Evolutionary conservation across 768 basidiomycete species (phyloP), one percentile per base, ranked within the genome.

Genomic region (Xerocomus spinulosus): DNA sequence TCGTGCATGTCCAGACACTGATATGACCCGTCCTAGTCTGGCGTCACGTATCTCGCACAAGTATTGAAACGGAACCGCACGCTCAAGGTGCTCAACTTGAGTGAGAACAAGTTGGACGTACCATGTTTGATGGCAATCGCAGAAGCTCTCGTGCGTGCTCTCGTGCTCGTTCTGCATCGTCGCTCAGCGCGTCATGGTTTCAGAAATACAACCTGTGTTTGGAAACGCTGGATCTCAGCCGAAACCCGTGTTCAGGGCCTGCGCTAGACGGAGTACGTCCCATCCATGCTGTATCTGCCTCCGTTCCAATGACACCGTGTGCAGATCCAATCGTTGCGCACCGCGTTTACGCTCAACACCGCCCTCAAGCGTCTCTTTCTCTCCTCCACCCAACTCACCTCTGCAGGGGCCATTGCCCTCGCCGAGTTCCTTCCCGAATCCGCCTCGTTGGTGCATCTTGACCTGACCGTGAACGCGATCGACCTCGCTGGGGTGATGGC

Each of bases 401-500:
- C 89, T 1, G 73, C 83, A 0, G 93, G 92, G 2, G 94, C 95
- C 1, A 98, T 98, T 53, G 87, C 92, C 0, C 78, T 98, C 2
- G 96, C 95, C 3, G 95, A 98, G 65, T 98, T 96, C 72, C 79
- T 98, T 1, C 93, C 94, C 0, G 94, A 98, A 64, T 85, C 89
- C 0, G 78, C 76, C 15, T 87, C 86, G 0, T 74, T 99, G 5
- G 74, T 97, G 0, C 94, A 98, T 65, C 82, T 99, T 45, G 96
- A 97, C 67, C 70, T 96, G 24, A 96, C 92, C 0, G 71, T 77
- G 56, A 95, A 95, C 63, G 67, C 74, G 6, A 70, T 98, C 26
- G 92, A 92, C 60, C 75, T 92, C 29, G 93, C 94, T 0, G 94
- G 91, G 15, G 87, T 96, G 4, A 85, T 97, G 81, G 96, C 96